Conservation (phyloP, 2,329 filamentous ascomycete genomes). For the Nothophoma quercina region DNA sequence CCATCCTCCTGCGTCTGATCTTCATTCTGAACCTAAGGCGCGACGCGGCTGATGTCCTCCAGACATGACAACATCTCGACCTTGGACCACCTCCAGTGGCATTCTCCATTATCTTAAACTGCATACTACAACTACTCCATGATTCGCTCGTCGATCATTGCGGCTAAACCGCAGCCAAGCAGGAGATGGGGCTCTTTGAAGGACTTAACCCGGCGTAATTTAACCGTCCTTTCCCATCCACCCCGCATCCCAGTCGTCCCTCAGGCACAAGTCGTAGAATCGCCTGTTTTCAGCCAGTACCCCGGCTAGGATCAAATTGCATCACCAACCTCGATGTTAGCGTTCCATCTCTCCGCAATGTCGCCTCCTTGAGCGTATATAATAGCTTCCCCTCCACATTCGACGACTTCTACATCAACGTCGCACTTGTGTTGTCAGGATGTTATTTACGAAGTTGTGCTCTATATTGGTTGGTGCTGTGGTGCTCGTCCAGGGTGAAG, state of each 20-base stretch:
- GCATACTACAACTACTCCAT: not conserved
- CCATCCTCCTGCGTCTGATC: not conserved
- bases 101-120: not conserved
- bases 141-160: slow-evolving; percentile 22
- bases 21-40: not conserved
- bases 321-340: slow-evolving; percentile 1
- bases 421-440: not conserved
- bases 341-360: slow-evolving; percentile 3
- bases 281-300: slow-evolving; percentile 16
- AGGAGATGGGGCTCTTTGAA: slow-evolving; percentile 12
- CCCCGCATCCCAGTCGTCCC: slow-evolving; percentile 29
- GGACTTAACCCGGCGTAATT: slow-evolving; percentile 33
- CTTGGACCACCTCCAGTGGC: too few relatives aligned
- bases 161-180: slow-evolving; percentile 25
- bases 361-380: not conserved
- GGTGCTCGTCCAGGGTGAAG: not conserved
- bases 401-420: not conserved
- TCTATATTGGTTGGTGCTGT: slow-evolving; percentile 4
- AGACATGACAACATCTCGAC: too few relatives aligned
- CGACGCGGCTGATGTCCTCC: not conserved
- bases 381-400: not conserved
- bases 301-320: slow-evolving; percentile 24
- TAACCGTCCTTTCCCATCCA: slow-evolving; percentile 41
- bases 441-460: slow-evolving; percentile 11
- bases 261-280: slow-evolving; percentile 27